Percentiles rank a stretch among this genome's conserved stretches.
Conservation (phyloP, 345 rosid species). For the Noccaea bulbosa region DNA sequence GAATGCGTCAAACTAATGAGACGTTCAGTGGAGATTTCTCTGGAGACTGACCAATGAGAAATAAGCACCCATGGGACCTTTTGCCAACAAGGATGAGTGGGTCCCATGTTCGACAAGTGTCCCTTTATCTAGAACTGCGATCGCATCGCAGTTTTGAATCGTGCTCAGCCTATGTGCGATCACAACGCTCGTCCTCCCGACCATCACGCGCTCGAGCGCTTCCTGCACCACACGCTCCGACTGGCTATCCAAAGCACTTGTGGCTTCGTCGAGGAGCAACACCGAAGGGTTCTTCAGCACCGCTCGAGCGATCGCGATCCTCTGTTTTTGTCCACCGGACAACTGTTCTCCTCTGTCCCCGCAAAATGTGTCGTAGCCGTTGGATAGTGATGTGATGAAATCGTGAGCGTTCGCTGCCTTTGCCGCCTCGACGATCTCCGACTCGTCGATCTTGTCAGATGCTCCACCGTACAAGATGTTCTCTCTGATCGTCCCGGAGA, state of each 20-base stretch:
- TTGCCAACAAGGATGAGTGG: constrained; percentile 57
- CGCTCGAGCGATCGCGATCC: constrained; percentile 69
- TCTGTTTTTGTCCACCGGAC: constrained; percentile 59
- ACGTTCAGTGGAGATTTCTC: constrained; percentile 13
- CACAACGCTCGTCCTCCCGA: constrained; percentile 15
- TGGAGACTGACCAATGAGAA: constrained; percentile 60
- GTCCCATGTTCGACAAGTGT: constrained; percentile 60
- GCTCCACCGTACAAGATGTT: constrained; percentile 60
- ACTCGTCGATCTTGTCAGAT: constrained; percentile 41
- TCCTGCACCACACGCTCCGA: constrained; percentile 10
- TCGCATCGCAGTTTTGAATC: constrained; percentile 50
- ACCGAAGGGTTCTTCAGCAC: constrained; percentile 55
- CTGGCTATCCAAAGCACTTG: constrained; percentile 18
- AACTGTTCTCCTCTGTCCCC: constrained; percentile 64
- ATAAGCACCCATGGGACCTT: constrained; percentile 56
- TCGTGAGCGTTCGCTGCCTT: constrained; percentile 71
- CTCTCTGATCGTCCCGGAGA: constrained; percentile 61
- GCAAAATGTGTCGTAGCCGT: constrained; percentile 61
- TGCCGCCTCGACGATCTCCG: constrained; percentile 54
- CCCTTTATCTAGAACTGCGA: constrained; percentile 59
- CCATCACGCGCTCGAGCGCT: constrained; percentile 6
- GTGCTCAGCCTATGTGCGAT: constrained; percentile 18
- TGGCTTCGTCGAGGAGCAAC: constrained; percentile 11
- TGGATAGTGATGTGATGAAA: constrained; percentile 50
- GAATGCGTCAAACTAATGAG: not conserved